Percentiles rank a stretch among this genome's conserved stretches.
These are phyloP conservation scores for Echinochloa phyllopogon DNA, from an alignment of 176 grass and related monocot genomes.

Conservation along the genomic window DNA sequence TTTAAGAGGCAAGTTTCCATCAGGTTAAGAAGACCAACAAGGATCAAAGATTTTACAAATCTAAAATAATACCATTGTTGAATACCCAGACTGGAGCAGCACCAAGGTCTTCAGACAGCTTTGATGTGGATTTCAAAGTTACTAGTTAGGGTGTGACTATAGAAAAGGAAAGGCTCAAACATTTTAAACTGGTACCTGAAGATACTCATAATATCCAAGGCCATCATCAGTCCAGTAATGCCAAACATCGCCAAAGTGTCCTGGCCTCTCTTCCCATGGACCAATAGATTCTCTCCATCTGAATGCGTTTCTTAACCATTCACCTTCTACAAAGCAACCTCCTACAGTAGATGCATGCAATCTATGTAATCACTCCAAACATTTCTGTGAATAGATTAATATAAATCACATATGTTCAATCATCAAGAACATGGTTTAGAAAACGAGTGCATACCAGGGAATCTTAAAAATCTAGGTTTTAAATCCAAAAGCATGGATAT, in stretches of 20 bases:
- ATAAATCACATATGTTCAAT: background rate
- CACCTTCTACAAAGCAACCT: too few species aligned
- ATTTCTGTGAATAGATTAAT: background rate
- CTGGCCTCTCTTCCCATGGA: too few species aligned
- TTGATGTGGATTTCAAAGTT: slow-evolving; percentile 14
- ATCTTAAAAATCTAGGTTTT: slow-evolving; percentile 86
- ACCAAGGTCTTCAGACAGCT: slow-evolving; percentile 85
- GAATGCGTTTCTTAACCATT: too few species aligned
- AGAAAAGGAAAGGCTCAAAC: slow-evolving; percentile 3
- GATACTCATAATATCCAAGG: slow-evolving; percentile 86
- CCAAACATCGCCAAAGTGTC: too few species aligned
- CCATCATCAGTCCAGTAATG: slow-evolving; percentile 95
- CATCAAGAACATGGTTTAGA: background rate
- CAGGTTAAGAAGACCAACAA: background rate
- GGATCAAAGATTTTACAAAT: background rate
- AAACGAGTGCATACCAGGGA: slow-evolving; percentile 70
- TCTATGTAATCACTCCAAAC: background rate
- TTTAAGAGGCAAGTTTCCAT: background rate
- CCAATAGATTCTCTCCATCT: too few species aligned
- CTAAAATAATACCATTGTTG: slow-evolving; percentile 62
- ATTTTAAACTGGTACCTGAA: slow-evolving; percentile 59
- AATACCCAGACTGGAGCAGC: slow-evolving; percentile 78
- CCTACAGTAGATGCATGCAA: slow-evolving; percentile 40
- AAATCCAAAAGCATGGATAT: slow-evolving; percentile 85
- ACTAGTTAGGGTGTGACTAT: background rate